Base-by-base conservation (phyloP, 306 rosid genomes). In the Pyrus pyrifolia region DNA sequence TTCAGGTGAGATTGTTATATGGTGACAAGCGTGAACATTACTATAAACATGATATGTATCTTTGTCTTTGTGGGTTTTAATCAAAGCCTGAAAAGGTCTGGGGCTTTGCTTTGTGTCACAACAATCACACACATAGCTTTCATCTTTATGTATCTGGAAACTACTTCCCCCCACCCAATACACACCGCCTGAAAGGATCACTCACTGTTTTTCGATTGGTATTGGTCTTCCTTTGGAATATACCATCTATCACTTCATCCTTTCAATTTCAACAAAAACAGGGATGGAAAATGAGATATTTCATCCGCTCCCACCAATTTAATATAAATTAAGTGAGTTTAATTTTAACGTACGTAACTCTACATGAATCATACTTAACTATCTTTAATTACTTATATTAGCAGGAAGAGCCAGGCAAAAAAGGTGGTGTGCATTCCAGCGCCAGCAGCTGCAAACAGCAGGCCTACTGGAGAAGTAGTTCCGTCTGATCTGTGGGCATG, bases 401-500 rank as follows among this genome's bases (percentile, higher is more conserved):
- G 69, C 82, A 93, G 98, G 84, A 93, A 93, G 85, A 91, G 88
- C 76, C 93, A 88, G 86, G 91, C 87, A 23, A 93, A 91, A 88
- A 90, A 91, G 80, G 98, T 93, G 11, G 93, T 93, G 0, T 93
- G 98, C 29, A 91, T 93, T 85, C 98, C 97, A 25, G 97, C 98
- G 52, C 98, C 98, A 71, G 93, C 96, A 33, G 92, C 93, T 38
- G 89, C 87, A 73, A 93, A 88, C 82, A 93, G 88, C 85, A 88
- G 98, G 80, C 87, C 93, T 59, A 91, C 86, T 60, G 97, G 98
- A 73, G 98, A 93, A 83, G 93, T 91, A 63, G 98, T 93, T 82
- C 98, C 98, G 17, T 93, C 96, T 46, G 98, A 93, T 90, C 89
- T 93, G 79, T 93, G 98, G 98, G 98, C 97, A 62, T 93, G 98